A percentile compares a stretch with the other conserved stretches of the same genome.
These are phyloP conservation scores for Pseudogymnoascus sp. DNA, from an alignment of 2,329 filamentous ascomycete species.

Conservation along the genomic window DNA sequence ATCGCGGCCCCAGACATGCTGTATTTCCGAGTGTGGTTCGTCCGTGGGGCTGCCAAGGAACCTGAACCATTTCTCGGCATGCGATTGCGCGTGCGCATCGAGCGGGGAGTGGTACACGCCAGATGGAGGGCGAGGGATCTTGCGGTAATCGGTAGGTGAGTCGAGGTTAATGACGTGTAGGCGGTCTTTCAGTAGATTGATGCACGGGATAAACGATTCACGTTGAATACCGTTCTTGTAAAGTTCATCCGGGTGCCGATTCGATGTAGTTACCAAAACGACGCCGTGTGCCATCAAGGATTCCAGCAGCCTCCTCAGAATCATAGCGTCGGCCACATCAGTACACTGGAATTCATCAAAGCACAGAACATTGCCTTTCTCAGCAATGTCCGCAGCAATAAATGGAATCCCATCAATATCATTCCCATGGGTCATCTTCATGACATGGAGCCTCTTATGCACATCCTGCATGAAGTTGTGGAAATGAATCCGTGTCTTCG, in stretches of 20 bases:
- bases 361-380: conserved; percentile 76
- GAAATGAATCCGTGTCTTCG: conserved; percentile 92
- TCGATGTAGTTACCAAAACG: conserved; percentile 90
- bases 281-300: conserved; percentile 94
- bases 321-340: conserved; percentile 98
- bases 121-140: conserved; percentile 85
- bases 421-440: conserved; percentile 82
- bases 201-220: conserved; percentile 90
- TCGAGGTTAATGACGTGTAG: conserved; percentile 90
- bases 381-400: conserved; percentile 88
- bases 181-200: conserved; percentile 76
- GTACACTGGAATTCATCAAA: conserved; percentile 99
- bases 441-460: conserved; percentile 79
- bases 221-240: conserved; percentile 98
- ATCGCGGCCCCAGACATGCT: conserved; percentile 86
- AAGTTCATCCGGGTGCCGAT: conserved; percentile 89
- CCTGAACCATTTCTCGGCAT: conserved; percentile 91
- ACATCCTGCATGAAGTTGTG: conserved; percentile 99
- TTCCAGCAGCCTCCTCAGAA: conserved; percentile 78
- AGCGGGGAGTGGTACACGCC: conserved; percentile 91
- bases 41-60: conserved; percentile 83
- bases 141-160: conserved; percentile 92
- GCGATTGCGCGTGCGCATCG: conserved; percentile 64
- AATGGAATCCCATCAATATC: conserved; percentile 88
- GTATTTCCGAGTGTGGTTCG: conserved; percentile 65